phyloP scores from a whole-genome alignment of 2,329 filamentous ascomycete genomes.

The Karstenula rhodostoma region DNA sequence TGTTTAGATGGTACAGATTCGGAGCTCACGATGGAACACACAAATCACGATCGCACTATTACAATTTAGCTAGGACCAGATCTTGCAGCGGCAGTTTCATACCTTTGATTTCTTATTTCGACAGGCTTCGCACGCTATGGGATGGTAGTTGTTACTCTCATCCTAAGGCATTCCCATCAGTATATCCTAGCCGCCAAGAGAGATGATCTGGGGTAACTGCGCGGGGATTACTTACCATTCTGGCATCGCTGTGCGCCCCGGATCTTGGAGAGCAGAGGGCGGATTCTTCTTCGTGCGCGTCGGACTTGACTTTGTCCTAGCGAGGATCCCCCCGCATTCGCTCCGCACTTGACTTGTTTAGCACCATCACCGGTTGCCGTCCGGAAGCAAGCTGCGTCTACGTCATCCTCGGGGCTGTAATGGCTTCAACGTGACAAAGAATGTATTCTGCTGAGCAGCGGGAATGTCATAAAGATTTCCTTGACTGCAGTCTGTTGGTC shows the following conservation, averaged over 20 bases:
- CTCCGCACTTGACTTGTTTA: neutral
- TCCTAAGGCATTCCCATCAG: slow-evolving; percentile 17
- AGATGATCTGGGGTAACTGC: slow-evolving; percentile 3
- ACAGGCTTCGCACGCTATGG: slow-evolving; percentile 36
- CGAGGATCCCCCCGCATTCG: neutral
- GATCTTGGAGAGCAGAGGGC: slow-evolving; percentile 24
- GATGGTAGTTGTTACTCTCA: slow-evolving; percentile 22
- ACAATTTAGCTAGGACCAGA: slow-evolving; percentile 11
- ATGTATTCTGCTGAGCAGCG: no score
- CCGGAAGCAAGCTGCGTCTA: neutral
- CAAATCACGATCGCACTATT: slow-evolving; percentile 28
- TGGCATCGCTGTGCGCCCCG: slow-evolving; percentile 3
- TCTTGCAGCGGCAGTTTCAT: neutral
- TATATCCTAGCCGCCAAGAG: neutral
- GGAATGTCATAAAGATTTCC: no score
- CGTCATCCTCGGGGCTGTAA: neutral
- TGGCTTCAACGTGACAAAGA: neutral
- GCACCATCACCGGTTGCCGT: neutral
- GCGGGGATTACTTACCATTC: slow-evolving; percentile 14
- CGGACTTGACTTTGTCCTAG: slow-evolving; percentile 37
- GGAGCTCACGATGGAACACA: slow-evolving; percentile 7
- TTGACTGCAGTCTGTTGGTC: no score
- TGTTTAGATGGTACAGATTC: neutral
- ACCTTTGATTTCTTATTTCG: slow-evolving; percentile 39
- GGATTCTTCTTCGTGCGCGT: slow-evolving; percentile 4